Evolutionary conservation across 371 early-diverging fungal species (phyloP), one percentile per base, ranked within the genome.

Genomic region (Coemansia sp.): DNA sequence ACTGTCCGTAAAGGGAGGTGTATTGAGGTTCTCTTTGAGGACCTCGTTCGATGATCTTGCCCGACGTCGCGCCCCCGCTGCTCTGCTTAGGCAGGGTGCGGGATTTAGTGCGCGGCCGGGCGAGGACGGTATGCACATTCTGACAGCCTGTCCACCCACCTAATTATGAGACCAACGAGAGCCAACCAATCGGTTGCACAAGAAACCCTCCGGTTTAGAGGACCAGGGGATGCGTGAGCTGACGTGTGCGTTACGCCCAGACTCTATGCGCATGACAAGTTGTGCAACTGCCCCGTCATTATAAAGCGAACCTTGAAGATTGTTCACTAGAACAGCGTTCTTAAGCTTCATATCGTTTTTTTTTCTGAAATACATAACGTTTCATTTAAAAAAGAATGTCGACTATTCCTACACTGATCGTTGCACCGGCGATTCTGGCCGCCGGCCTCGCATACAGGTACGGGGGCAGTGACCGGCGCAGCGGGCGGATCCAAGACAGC

Each of bases 121-220:
- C 76, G 72, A 75, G 76, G 76, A 67, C 58, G 67, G 76, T 60
- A 16, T 51, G 76, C 76, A 71, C 76, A 75, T 60, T 75, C 76
- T 75, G 76, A 75, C 76, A 67, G 72, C 72, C 49, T 53, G 42
- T 29, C 11, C 24, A 4, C n/a, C 11, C 14, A 4, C 9, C n/a
- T 18, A 46, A 46, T 12, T 12, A 48, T 48, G 1, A 48, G 16
- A 48, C 18, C 43, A 42, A 12, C 1, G 14, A 42, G 11, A 42
- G 11, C 9, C 7, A 14, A 12, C 18, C 18, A 18, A 18, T 18
- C 18, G 18, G 18, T 18, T 18, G 18, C 18, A 18, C 18, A 18
- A 18, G 18, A 18, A 18, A 18, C 18, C 18, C 18, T 18, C 18
- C 18, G 18, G 18, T 18, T 18, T 18, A 18, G 18, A 18, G 18